Evolutionary conservation across 768 basidiomycete genomes (phyloP), one percentile per base, ranked within the genome.

Genomic region (Lenzites betulinus): DNA sequence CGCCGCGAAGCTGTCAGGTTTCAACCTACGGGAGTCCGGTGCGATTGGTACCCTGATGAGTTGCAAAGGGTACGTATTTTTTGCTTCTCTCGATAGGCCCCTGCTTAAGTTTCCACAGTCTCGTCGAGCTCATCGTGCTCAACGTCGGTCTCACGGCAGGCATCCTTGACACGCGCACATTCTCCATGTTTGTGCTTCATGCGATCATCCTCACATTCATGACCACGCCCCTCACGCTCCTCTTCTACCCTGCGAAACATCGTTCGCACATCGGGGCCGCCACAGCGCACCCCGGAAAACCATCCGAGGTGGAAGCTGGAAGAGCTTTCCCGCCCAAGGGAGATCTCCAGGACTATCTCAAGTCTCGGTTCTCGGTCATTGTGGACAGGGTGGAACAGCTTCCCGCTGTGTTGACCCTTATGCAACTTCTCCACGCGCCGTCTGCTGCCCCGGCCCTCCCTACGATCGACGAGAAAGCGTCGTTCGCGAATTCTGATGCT

Each of bases 1-100:
- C 8, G 78, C 85, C 0, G 90, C 93, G 5, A 81, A 78, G 60
- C 51, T 74, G 1, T 76, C 76, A 42, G 89, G 89, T 0, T 95
- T 90, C 76, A 84, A 79, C 42, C 79, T 76, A 74, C 80, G 94
- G n/a, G 93, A 95, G 73, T 78, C 86, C 1, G 84, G 86, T 23
- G 92, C 93, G 6, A 88, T 95, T 58, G 94, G 94, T 3, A 81
- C 87, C 51, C 74, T 97, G 25, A 97, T 97, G 94, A 85, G 85
- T 72, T 93, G 92, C 77, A 92, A 96, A 75, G 92, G 92, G 88
- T 89, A 74, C 16, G 13, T 33, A n/a, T 1, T n/a, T 15, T 11
- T 33, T 33, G 30, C 11, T 11, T 3, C 30, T 11, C 22, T 4
- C 4, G 16, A n/a, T n/a, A 7, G 22, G 20, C 42, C 44, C 41